phyloP scores from a whole-genome alignment of 768 basidiomycete species.

The Xanthoconium stramineum region DNA sequence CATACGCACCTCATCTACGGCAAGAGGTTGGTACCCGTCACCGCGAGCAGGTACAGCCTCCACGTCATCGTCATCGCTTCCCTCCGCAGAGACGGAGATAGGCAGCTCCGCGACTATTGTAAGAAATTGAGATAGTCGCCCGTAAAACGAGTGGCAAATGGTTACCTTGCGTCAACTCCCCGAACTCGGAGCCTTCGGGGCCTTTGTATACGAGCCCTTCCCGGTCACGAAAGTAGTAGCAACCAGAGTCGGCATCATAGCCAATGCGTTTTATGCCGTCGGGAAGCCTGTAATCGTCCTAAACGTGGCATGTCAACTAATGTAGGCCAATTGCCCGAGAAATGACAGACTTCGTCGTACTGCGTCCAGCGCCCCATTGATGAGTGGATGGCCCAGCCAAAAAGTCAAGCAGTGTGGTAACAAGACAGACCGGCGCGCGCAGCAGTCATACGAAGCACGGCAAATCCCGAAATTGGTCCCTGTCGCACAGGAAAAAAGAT shows the following conservation, averaged over 20 bases:
- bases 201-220: conserved; percentile 56
- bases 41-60: conserved; percentile 53
- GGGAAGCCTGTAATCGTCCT: conserved; percentile 54
- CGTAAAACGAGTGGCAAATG: background rate
- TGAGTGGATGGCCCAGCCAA: conserved; percentile 23
- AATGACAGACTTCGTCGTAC: conserved; percentile 29
- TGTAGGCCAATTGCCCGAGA: background rate
- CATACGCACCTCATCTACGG: conserved; percentile 44
- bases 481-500: background rate
- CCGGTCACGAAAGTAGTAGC: conserved; percentile 60
- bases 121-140: background rate
- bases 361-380: conserved; percentile 39
- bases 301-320: conserved; percentile 1
- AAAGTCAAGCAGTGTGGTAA: background rate
- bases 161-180: conserved; percentile 45
- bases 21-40: conserved; percentile 58
- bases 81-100: conserved; percentile 22
- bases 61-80: conserved; percentile 40
- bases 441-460: conserved; percentile 8
- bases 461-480: conserved; percentile 14
- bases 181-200: conserved; percentile 59
- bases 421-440: background rate
- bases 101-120: conserved; percentile 32
- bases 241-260: conserved; percentile 68
- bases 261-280: conserved; percentile 62